phyloP scores from a whole-genome alignment of 108 stramenopile genomes.

The Cafeteria roenbergensis region DNA sequence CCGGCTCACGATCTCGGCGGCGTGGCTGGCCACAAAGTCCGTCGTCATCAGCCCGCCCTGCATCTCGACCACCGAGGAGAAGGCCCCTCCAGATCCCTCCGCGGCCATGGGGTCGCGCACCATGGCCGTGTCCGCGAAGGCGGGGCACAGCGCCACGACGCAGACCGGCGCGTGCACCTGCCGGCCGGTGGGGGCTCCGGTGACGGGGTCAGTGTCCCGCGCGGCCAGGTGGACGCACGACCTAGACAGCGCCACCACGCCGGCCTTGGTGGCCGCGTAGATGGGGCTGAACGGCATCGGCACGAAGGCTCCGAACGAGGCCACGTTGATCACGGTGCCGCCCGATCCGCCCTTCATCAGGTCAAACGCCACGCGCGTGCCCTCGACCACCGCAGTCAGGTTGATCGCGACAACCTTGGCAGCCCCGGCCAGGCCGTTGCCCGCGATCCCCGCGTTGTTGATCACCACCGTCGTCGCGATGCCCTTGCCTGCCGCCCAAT shows the following conservation, averaged over 20 bases:
- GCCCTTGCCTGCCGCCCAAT: too few relatives aligned
- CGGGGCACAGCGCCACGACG: background rate
- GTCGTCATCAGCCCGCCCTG: conserved; percentile 1
- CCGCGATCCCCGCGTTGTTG: background rate
- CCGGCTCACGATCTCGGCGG: background rate
- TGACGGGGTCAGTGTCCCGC: too few relatives aligned
- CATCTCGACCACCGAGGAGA: background rate
- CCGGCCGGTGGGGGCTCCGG: too few relatives aligned
- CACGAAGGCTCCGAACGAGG: background rate
- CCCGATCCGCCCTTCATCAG: background rate
- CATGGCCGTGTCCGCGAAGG: background rate
- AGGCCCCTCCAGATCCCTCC: background rate
- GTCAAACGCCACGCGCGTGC: background rate
- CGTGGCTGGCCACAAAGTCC: background rate
- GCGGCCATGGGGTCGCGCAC: too few relatives aligned
- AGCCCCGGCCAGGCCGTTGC: too few relatives aligned
- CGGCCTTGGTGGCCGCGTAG: background rate
- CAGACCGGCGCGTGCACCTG: background rate
- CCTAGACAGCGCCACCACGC: background rate
- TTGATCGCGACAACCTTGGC: background rate
- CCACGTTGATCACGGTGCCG: background rate
- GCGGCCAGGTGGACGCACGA: background rate
- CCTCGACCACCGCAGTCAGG: background rate
- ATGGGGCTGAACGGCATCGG: conserved; percentile 1
- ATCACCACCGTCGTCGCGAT: background rate